Evolutionary conservation across 1,284 basidiomycete genomes (phyloP), one percentile per base, ranked within the genome.

Genomic region (Takashimella koratensis): DNA sequence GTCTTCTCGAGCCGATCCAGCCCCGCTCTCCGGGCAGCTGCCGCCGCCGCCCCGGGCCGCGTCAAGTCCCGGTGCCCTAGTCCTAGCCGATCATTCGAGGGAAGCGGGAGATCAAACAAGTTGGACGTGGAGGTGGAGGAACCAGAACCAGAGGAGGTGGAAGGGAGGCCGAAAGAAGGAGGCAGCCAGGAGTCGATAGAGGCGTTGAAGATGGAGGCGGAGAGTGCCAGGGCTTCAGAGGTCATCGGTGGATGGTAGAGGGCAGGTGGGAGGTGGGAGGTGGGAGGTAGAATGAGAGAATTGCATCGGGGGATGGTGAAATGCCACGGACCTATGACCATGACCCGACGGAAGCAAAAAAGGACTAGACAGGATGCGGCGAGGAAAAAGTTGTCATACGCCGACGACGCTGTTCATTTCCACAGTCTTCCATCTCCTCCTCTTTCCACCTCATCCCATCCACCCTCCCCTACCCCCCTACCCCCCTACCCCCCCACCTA

Each of bases 111-210:
- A 13, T 51, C 52, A 42, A 58, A 54, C 10, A 54, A 46, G 12
- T 22, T 59, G 49, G 25, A 45, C 46, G 59, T 49, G 11, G n/a
- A 47, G 45, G 10, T 53, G 49, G 23, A 46, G 26, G 26, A 5
- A 43, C 23, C 45, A 24, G 5, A 39, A 30, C 46, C 46, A 39
- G 5, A 20, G 10, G 30, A 36, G 16, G 30, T 16, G 8, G 30
- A 36, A 8, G 30, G 30, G 12, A 62, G 43, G 25, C 71, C 71
- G 43, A 71, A 73, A 23, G 51, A 50, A 10, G 60, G 42, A 1
- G 71, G 71, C 11, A 73, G 64, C 71, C 71, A 73, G 5, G 60
- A 53, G 47, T 66, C 64, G 50, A 73, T 63, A 27, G 62, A 59
- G 27, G 66, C 65, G 40, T 66, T 65, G 59, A 70, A 73, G 23